Percentiles rank a stretch among this genome's conserved stretches.
Conservation (phyloP, 75 land plant species). For the Picea glauca region DNA sequence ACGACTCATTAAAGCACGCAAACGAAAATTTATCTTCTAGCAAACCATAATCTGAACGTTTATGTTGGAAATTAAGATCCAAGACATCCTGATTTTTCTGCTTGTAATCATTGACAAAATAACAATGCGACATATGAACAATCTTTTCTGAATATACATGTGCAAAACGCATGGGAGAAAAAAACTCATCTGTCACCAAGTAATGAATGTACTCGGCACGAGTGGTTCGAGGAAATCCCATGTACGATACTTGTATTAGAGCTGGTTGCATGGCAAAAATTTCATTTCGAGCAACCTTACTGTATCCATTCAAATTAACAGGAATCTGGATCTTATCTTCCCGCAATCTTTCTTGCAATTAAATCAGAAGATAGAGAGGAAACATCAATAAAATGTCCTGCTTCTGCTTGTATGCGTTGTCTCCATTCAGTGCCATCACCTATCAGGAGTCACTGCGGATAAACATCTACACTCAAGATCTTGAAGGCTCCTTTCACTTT, state of each 20-base stretch:
- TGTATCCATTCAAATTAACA: constrained; percentile 94
- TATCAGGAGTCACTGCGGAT: too few relatives aligned
- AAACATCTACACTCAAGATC: too few relatives aligned
- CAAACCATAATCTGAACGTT: constrained; percentile 93
- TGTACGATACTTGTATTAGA: constrained; percentile 95
- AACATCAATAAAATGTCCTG: constrained; percentile 96
- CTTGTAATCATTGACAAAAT: constrained; percentile 99
- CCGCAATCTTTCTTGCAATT: constrained; percentile 82
- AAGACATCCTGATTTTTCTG: constrained; percentile 95
- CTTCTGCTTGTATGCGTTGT: constrained; percentile 75
- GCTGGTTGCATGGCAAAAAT: constrained; percentile 99
- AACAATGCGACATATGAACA: constrained; percentile 98
- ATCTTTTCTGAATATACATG: constrained; percentile 96
- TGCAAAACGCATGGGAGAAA: constrained; percentile 64
- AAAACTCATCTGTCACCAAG: constrained; percentile 99
- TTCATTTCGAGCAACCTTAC: constrained; percentile 98
- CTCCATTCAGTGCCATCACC: constrained; percentile 96
- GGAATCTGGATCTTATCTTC: constrained; percentile 91
- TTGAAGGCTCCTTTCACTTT: too few relatives aligned
- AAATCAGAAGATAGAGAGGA: constrained; percentile 93
- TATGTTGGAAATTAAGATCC: constrained; percentile 66
- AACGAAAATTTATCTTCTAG: constrained; percentile 89
- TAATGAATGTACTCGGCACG: constrained; percentile 96
- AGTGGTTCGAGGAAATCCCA: constrained; percentile 99
- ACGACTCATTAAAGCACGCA: constrained; percentile 97